These are phyloP conservation scores for Piromyces sp. DNA, from an alignment of 192 early-diverging fungal genomes.

Conservation along the genomic window DNA sequence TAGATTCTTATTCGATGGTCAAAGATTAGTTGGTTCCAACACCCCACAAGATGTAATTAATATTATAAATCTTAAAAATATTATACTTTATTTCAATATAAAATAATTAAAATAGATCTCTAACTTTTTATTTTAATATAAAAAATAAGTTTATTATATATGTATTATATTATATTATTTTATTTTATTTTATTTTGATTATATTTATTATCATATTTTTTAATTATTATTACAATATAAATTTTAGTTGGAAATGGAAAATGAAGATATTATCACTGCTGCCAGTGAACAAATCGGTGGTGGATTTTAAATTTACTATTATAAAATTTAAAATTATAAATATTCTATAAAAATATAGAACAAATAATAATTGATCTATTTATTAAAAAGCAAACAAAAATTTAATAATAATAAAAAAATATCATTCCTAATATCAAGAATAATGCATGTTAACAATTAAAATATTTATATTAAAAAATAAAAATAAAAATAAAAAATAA, in stretches of 20 bases:
- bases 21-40: slow-evolving; percentile 55
- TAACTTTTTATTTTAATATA: no score
- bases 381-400: no score
- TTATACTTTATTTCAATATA: no score
- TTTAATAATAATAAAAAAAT: no score
- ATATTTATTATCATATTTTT: neutral
- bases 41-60: slow-evolving; percentile 64
- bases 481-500: no score
- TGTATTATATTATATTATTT: slow-evolving; percentile 1
- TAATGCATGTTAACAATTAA: no score
- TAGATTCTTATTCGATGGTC: slow-evolving; percentile 84
- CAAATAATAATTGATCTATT: neutral
- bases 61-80: neutral
- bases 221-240: neutral
- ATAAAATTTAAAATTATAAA: neutral
- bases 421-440: no score
- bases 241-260: slow-evolving; percentile 76
- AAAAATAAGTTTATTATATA: no score
- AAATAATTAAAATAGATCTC: no score
- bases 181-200: neutral
- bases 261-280: slow-evolving; percentile 87
- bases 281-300: slow-evolving; percentile 87
- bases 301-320: neutral
- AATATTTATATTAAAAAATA: no score
- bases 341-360: neutral